Conservation (phyloP, 345 rosid genomes). For the Citrus cavaleriei region DNA sequence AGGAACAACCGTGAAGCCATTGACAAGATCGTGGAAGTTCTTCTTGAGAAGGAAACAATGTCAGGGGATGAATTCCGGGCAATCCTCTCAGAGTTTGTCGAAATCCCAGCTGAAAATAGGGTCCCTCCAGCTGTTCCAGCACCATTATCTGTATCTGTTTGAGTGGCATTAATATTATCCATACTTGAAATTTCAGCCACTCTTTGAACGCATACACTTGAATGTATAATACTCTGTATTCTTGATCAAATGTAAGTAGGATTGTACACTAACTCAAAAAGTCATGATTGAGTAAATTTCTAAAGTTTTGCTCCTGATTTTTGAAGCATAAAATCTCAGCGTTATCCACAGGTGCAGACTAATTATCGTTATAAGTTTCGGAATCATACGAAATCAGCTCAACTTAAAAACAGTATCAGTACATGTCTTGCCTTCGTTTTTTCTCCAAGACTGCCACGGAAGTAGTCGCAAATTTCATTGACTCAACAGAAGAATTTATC, state of each 20-base stretch:
- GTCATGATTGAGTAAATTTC: neutral
- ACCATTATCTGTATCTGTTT: conserved; percentile 37
- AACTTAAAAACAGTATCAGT: neutral
- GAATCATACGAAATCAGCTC: neutral
- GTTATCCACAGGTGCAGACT: neutral
- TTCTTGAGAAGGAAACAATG: conserved; percentile 90
- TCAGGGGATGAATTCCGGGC: conserved; percentile 90
- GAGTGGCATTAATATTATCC: conserved; percentile 1
- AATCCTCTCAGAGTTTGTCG: conserved; percentile 84
- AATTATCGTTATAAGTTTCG: too few relatives aligned
- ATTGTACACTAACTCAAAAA: conserved; percentile 3
- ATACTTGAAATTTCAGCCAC: neutral
- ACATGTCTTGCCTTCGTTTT: conserved; percentile 12
- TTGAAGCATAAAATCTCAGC: neutral
- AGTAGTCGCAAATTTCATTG: conserved; percentile 5
- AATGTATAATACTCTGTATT: conserved; percentile 15
- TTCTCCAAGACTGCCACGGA: conserved; percentile 18
- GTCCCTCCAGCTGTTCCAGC: conserved; percentile 53
- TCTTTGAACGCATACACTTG: neutral
- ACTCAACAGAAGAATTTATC: conserved; percentile 26
- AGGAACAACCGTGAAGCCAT: conserved; percentile 95
- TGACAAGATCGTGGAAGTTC: conserved; percentile 91
- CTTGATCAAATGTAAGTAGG: conserved; percentile 2
- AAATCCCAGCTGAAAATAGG: conserved; percentile 77
- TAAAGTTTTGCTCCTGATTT: neutral